A percentile compares a stretch with the other conserved stretches of the same genome.
Conservation (phyloP, 306 rosid genomes). For the Ziziphus jujuba region DNA sequence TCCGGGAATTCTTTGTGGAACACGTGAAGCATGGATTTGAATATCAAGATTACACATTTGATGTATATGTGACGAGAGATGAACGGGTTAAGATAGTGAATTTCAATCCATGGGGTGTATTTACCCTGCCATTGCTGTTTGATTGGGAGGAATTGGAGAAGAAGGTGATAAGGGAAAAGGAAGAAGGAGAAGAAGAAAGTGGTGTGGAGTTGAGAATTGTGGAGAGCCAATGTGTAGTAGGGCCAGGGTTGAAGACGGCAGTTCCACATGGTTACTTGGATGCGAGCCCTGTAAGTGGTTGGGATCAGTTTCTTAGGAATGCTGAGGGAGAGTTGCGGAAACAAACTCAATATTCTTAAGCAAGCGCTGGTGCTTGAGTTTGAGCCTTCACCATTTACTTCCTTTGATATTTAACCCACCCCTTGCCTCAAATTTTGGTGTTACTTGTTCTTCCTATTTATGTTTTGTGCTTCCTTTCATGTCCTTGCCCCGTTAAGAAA, state of each 20-base stretch:
- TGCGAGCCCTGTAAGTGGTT: slow-evolving; percentile 70
- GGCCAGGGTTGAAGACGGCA: slow-evolving; percentile 83
- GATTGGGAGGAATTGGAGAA: slow-evolving; percentile 71
- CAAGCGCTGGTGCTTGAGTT: slow-evolving; percentile 60
- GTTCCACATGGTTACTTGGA: slow-evolving; percentile 83
- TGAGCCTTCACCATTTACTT: too few relatives aligned
- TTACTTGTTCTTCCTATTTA: too few relatives aligned
- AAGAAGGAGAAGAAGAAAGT: slow-evolving; percentile 32
- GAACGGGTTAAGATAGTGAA: slow-evolving; percentile 64
- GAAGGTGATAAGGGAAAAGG: neutral
- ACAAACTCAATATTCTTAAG: slow-evolving; percentile 48
- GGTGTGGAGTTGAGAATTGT: slow-evolving; percentile 59
- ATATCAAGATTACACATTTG: slow-evolving; percentile 65
- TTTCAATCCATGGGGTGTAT: slow-evolving; percentile 83
- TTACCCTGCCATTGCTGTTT: slow-evolving; percentile 69
- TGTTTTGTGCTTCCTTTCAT: too few relatives aligned
- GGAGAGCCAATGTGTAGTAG: slow-evolving; percentile 63
- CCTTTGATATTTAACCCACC: too few relatives aligned
- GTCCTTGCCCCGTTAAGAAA: too few relatives aligned
- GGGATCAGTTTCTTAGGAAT: slow-evolving; percentile 78
- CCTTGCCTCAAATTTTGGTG: too few relatives aligned
- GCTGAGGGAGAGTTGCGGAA: slow-evolving; percentile 54
- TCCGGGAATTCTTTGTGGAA: slow-evolving; percentile 42
- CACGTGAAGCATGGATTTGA: slow-evolving; percentile 44
- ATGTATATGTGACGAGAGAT: slow-evolving; percentile 55